These are phyloP conservation scores for Cladophialophora immunda DNA, from an alignment of 2,329 filamentous ascomycete species.

Conservation along the genomic window DNA sequence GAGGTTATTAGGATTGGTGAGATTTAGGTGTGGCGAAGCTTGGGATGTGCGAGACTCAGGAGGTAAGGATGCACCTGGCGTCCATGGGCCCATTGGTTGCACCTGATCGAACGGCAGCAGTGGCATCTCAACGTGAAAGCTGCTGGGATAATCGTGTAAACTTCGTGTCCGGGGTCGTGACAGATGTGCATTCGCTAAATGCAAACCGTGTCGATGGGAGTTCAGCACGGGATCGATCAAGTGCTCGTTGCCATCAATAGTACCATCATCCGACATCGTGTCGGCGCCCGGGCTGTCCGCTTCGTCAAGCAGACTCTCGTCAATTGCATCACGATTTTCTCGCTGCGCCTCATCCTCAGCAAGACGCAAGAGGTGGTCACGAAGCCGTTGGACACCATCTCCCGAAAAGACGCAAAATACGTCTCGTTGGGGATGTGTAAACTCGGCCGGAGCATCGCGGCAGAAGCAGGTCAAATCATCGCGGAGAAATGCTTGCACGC, in stretches of 20 bases:
- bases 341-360: slow-evolving; percentile 40
- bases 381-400: slow-evolving; percentile 77
- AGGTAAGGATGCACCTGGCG: slow-evolving; percentile 33
- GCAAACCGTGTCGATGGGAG: slow-evolving; percentile 33
- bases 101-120: slow-evolving; percentile 39
- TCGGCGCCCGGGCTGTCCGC: slow-evolving; percentile 41
- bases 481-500: slow-evolving; percentile 87
- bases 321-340: slow-evolving; percentile 38
- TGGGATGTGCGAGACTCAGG: slow-evolving; percentile 31
- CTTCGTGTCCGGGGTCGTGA: slow-evolving; percentile 38
- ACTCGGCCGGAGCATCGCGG: slow-evolving; percentile 85
- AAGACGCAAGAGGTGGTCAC: slow-evolving; percentile 74
- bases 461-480: slow-evolving; percentile 87
- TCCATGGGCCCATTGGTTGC: slow-evolving; percentile 39
- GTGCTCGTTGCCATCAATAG: slow-evolving; percentile 41
- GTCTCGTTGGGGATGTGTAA: slow-evolving; percentile 91
- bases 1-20: slow-evolving; percentile 18
- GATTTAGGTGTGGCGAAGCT: slow-evolving; percentile 29
- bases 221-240: slow-evolving; percentile 36
- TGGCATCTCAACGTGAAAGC: slow-evolving; percentile 41
- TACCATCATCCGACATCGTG: slow-evolving; percentile 42
- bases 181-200: slow-evolving; percentile 32
- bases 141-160: slow-evolving; percentile 40
- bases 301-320: slow-evolving; percentile 40
- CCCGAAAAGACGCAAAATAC: slow-evolving; percentile 99